These are phyloP conservation scores for Trametopsis cervina DNA, from an alignment of 768 basidiomycete genomes.

Conservation along the genomic window DNA sequence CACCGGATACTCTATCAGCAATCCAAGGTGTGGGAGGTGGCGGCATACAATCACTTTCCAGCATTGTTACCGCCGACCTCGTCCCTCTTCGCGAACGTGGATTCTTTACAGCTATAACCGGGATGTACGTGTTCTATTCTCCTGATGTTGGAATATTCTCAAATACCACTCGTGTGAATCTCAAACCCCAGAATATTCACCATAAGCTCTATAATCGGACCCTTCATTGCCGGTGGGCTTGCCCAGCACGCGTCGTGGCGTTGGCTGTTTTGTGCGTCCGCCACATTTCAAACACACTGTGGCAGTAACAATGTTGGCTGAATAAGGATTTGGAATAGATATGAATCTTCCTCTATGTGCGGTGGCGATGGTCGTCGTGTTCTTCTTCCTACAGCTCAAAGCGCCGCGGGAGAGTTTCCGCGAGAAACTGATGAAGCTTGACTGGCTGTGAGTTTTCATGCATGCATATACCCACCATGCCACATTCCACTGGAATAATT, in stretches of 20 bases:
- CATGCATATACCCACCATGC: background rate
- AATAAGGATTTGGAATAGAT: constrained; percentile 9
- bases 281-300: background rate
- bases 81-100: constrained; percentile 30
- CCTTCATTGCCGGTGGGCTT: constrained; percentile 19
- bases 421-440: constrained; percentile 19
- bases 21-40: constrained; percentile 22
- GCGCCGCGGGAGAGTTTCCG: constrained; percentile 15
- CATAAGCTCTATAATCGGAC: constrained; percentile 14
- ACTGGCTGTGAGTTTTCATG: constrained; percentile 22
- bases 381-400: constrained; percentile 13
- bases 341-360: constrained; percentile 20
- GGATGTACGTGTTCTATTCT: constrained; percentile 14
- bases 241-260: constrained; percentile 17
- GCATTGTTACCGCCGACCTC: constrained; percentile 29
- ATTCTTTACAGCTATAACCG: constrained; percentile 22
- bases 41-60: constrained; percentile 19
- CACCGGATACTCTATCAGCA: constrained; percentile 6
- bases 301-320: no score
- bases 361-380: constrained; percentile 13
- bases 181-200: constrained; percentile 4
- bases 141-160: background rate
- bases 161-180: background rate
- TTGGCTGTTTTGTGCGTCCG: constrained; percentile 24
- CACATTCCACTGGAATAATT: background rate